These are phyloP conservation scores for Hanseniaspora pseudoguilliermondii DNA, from an alignment of 805 yeast genomes.

Conservation along the genomic window DNA sequence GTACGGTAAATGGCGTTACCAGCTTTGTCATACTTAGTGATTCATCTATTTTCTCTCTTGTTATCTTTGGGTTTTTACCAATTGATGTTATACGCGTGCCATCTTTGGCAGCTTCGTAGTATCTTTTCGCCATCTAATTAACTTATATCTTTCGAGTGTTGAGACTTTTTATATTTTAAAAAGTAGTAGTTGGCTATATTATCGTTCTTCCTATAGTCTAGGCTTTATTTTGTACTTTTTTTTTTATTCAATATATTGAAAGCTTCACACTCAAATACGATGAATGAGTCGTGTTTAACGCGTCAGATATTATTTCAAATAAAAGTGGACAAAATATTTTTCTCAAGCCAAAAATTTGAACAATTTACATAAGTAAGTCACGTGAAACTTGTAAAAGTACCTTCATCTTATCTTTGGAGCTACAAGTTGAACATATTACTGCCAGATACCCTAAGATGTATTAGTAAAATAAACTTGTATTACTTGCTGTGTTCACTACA, in stretches of 20 bases:
- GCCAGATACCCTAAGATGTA: no score
- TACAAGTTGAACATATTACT: no score
- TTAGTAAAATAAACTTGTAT: no score
- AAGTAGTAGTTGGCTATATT: no score
- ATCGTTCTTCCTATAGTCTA: no score
- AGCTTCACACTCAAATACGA: background rate
- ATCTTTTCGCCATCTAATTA: slow-evolving; percentile 5
- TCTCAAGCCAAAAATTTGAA: no score
- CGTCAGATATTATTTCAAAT: background rate
- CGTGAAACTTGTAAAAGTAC: no score
- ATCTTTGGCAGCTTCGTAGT: slow-evolving; percentile 11
- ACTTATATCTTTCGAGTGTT: no score
- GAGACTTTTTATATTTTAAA: no score
- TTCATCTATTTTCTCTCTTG: slow-evolving; percentile 41
- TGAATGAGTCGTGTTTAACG: background rate
- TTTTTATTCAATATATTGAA: background rate
- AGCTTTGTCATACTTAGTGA: slow-evolving; percentile 41
- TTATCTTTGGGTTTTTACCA: slow-evolving; percentile 55
- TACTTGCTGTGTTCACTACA: no score
- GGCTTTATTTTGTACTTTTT: background rate
- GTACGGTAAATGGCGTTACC: slow-evolving; percentile 59
- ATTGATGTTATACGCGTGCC: slow-evolving; percentile 41
- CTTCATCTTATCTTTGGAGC: no score
- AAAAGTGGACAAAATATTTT: background rate
- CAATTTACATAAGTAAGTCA: no score